Base-by-base conservation (phyloP, 306 rosid species). In the Vachellia collinsii region DNA sequence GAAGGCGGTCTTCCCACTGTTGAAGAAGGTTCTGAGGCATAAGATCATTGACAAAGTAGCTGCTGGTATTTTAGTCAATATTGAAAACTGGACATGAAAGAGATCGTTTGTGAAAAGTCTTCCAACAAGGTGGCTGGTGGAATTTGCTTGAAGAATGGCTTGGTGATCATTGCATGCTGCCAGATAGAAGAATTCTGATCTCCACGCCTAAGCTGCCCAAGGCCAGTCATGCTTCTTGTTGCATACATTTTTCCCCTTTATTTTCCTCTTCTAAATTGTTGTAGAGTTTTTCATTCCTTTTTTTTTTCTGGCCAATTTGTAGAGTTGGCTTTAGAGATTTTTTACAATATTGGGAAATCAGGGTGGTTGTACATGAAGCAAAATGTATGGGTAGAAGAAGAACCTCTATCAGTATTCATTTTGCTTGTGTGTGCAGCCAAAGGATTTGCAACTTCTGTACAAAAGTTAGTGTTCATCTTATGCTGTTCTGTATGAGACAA, bases 1-100 rank as follows among this genome's bases (percentile, higher is more conserved):
- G 92, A 89, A 85, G 97, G 88, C 17, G 78, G 88, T 29, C 97
- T 91, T 81, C 88, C 92, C 41, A 89, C 94, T 25, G 97, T 94
- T 68, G 75, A 92, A 80, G 98, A 92, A 87, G 97, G 83, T 47
- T 74, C 85, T 11, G 97, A 90, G 92, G 82, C 89, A 37, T 86
- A 70, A 91, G 75, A 78, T 58, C 70, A n/a, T 19, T 3, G 48
- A 16, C 39, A 69, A 37, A 75, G 63, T 77, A 48, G 77, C 68
- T 3, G 9, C 46, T 0, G 14, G 23, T 13, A 71, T 74, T 44
- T 65, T 14, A 62, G 78, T 80, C 88, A 70, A 25, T 83, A 81
- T 82, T 81, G 82, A 78, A 78, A 58, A 37, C 46, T 72, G 81
- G 19, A 76, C 59, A 53, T 77, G 85, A 64, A 85, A 68, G 80